Evolutionary conservation across 1,284 basidiomycete species (phyloP), one percentile per base, ranked within the genome.

Genomic region (Ceratobasidium sp.): DNA sequence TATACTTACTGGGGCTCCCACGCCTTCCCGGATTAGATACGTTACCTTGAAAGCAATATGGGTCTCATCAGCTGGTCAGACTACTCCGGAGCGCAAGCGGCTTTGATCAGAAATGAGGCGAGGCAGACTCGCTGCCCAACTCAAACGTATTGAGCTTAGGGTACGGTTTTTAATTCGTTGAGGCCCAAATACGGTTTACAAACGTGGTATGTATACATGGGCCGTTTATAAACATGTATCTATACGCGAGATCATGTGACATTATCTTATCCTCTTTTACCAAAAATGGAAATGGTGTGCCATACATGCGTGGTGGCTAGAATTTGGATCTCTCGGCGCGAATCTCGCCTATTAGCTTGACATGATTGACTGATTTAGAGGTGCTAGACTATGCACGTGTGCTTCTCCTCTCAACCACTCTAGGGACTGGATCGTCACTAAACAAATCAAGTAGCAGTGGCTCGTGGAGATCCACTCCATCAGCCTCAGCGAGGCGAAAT

Each of bases 361-460:
- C n/a, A n/a, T 7, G 47, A n/a, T 17, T 17, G n/a, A 5, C n/a
- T 4, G 20, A 5, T n/a, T 51, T 7, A 4, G 47, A 51, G 47
- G 7, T n/a, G 15, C 15, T 17, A 15, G 47, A 51, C 39, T 6
- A 31, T 23, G 63, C 17, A 10, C 63, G 28, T 23, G 15, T 45
- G 3, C n/a, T n/a, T 26, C 33, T 23, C 6, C 35, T 20, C 17
- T 28, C 35, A 58, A 56, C 37, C 10, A 63, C 68, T 37, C 76
- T 47, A 1, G 54, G 35, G 15, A 77, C 28, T 1, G 66, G 67
- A 8, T 67, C 58, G 37, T 71, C 75, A 31, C 75, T 76, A 4
- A 76, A 60, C 8, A 76, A n/a, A 45, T 76, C 66, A n/a, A 10
- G 66, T 42, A 76, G 61, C 0, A 37, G 17, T 33, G 37, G 63